These are phyloP conservation scores for Pyronema domesticum DNA, from an alignment of 495 filamentous ascomycete genomes.

Conservation along the genomic window DNA sequence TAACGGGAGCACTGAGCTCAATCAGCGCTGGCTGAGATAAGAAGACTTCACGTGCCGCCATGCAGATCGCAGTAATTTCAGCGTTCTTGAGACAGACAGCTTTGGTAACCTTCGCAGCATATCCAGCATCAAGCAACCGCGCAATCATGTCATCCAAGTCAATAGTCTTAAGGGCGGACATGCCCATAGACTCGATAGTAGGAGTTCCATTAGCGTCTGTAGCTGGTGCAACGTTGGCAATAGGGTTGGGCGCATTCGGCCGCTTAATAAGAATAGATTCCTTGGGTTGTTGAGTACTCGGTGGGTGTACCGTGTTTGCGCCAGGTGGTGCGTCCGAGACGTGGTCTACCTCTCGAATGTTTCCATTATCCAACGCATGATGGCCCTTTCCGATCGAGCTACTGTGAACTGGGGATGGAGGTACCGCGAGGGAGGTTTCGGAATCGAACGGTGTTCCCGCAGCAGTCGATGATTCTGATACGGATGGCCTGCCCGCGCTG, in stretches of 20 bases:
- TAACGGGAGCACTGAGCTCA: constrained; percentile 89
- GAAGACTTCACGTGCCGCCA: constrained; percentile 70
- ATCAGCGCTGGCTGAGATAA: constrained; percentile 80
- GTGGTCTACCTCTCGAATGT: constrained; percentile 78
- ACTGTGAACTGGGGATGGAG: constrained; percentile 77
- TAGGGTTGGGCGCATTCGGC: constrained; percentile 40
- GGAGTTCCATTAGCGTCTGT: constrained; percentile 25
- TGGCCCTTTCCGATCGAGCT: constrained; percentile 57
- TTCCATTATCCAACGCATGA: constrained; percentile 59
- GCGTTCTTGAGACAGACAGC: constrained; percentile 93
- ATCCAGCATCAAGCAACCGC: constrained; percentile 80
- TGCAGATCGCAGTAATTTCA: constrained; percentile 85
- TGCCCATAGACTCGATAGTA: constrained; percentile 35
- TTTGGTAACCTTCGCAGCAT: constrained; percentile 93
- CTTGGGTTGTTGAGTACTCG: constrained; percentile 39
- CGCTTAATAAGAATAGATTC: constrained; percentile 73
- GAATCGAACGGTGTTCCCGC: constrained; percentile 25
- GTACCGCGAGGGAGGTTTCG: constrained; percentile 47
- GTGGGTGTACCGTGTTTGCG: constrained; percentile 34
- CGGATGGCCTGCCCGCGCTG: constrained; percentile 8
- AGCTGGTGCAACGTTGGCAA: constrained; percentile 1
- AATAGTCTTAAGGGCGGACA: constrained; percentile 66
- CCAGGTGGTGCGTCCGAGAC: constrained; percentile 84
- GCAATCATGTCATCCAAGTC: constrained; percentile 97
- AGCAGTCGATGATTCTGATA: constrained; percentile 30